These are phyloP conservation scores for Carallia brachiata DNA, from an alignment of 345 rosid genomes.

Conservation along the genomic window DNA sequence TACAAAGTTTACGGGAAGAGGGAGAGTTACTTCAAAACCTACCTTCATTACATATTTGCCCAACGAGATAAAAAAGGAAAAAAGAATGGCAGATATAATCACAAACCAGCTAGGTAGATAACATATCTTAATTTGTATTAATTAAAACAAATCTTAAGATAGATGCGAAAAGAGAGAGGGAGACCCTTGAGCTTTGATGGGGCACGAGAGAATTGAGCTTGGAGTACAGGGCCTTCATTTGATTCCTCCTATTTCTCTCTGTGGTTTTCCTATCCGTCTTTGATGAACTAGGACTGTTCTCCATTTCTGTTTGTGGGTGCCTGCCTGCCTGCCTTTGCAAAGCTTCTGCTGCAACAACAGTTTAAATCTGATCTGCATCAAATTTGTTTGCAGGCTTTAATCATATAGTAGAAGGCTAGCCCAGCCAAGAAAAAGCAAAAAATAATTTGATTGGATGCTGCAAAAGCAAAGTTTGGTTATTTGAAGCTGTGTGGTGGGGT, in stretches of 20 bases:
- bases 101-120: neutral
- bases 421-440: conserved; percentile 19
- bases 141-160: too few species aligned
- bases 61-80: neutral
- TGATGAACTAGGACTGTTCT: conserved; percentile 40
- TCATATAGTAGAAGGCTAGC: neutral
- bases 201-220: conserved; percentile 53
- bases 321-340: neutral
- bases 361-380: neutral
- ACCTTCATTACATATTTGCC: too few species aligned
- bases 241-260: conserved; percentile 64
- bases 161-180: neutral
- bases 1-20: too few species aligned
- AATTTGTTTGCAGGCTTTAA: neutral
- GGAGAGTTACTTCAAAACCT: too few species aligned
- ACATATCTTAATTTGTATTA: too few species aligned
- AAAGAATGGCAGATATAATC: neutral
- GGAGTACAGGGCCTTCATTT: conserved; percentile 56
- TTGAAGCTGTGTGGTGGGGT: conserved; percentile 33
- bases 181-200: conserved; percentile 35
- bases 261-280: conserved; percentile 49
- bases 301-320: conserved; percentile 20
- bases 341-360: neutral
- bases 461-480: conserved; percentile 9
- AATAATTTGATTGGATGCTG: conserved; percentile 20